A percentile compares a stretch with the other conserved stretches of the same genome.
Evolutionary conservation across 345 rosid genomes (phyloP).

Genomic region (Garcia nutans): DNA sequence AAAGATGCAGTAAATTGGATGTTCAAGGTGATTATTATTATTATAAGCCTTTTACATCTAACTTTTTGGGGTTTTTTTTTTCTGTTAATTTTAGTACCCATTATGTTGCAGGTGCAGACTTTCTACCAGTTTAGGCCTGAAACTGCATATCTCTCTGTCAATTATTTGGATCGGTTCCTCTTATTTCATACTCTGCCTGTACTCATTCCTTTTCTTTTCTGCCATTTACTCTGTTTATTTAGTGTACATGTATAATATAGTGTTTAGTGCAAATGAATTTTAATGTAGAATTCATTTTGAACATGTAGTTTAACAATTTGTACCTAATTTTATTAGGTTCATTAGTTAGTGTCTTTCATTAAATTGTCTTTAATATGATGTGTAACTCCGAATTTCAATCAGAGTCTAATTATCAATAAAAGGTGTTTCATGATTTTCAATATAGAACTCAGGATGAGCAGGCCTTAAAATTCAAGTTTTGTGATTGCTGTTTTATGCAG

Average conservation of each 20-base stretch:
- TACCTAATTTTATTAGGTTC: no score
- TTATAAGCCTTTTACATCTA: not conserved
- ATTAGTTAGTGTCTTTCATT: no score
- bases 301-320: no score
- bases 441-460: no score
- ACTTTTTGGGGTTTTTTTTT: not conserved
- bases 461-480: not conserved
- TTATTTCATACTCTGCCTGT: constrained; percentile 27
- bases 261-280: no score
- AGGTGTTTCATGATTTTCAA: not conserved
- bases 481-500: constrained; percentile 10
- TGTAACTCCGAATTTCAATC: no score
- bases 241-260: no score
- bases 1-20: constrained; percentile 41
- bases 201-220: not conserved
- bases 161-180: constrained; percentile 43
- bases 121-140: constrained; percentile 32
- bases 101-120: constrained; percentile 25
- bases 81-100: not conserved
- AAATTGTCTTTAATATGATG: no score
- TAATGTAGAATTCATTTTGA: no score
- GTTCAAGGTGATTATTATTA: constrained; percentile 23
- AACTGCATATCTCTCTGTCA: constrained; percentile 35
- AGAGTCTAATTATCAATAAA: no score
- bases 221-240: no score